Base-by-base conservation (phyloP, 176 grass and related monocot genomes). In the Cenchrus americanus region DNA sequence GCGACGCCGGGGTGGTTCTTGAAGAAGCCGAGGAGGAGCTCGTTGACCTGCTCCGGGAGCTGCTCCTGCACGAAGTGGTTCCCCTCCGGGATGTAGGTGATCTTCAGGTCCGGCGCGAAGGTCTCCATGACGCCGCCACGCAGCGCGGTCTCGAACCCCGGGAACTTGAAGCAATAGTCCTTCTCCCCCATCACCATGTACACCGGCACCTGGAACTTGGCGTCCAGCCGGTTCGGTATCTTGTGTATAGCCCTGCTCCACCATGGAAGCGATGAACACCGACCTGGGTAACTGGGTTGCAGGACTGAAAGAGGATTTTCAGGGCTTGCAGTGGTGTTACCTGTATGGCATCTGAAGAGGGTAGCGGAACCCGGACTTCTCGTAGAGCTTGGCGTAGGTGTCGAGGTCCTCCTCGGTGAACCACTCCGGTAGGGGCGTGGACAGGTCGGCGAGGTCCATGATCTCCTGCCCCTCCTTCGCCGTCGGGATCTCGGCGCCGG, bases 281-380 rank as follows among this genome's bases (percentile, higher is more conserved):
- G 43, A 44, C 43, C 43, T 44, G 43, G 7, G 27, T 30, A 30
- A 30, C 27, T 43, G 42, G 8, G 43, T 44, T 44, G 43, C 43
- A 9, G 8, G 5, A 44, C 43, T 44, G 43, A 37, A 37, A 37
- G 34, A 37, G 34, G 34, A 37, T 37, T 37, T 37, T 37, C 34
- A 37, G 34, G 2, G 34, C 34, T 37, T 37, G 34, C 34, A 37
- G 34, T 37, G 2, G 34, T 12, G 5, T 24, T 47, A 85, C 88
- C 88, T 83, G 64, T 91, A 94, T 8, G 91, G 88, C 58, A 91
- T 94, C 64, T 86, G 51, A 10, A 94, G 88, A 5, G 86, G 89
- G 82, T 84, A 91, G 50, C 79, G 66, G 73, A 90, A 90, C 14
- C 84, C 79, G 30, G 84, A 90, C 4, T 78, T 86, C 37, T 81